Evolutionary conservation across 2,329 filamentous ascomycete species (phyloP).

Genomic region (Aspergillus nomiae): DNA sequence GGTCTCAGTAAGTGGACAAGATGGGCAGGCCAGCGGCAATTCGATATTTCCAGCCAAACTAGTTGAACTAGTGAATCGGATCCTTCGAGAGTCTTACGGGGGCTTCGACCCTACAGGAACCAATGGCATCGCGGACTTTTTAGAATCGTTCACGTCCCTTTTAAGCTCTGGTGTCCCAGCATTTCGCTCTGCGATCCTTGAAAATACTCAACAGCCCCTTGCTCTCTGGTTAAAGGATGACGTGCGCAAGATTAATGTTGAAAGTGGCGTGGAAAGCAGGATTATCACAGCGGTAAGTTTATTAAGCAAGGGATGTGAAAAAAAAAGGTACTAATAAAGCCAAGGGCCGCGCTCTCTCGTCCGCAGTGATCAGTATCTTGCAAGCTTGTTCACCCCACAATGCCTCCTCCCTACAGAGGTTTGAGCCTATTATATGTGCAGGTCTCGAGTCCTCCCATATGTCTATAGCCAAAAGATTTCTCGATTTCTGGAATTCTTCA

Average conservation of each 20-base stretch:
- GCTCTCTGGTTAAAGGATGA: conserved; percentile 39
- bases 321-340: conserved; percentile 22
- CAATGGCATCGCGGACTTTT: conserved; percentile 48
- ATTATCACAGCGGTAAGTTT: conserved; percentile 39
- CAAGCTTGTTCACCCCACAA: conserved; percentile 31
- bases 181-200: conserved; percentile 59
- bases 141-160: conserved; percentile 58
- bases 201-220: conserved; percentile 57
- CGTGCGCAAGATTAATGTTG: conserved; percentile 27
- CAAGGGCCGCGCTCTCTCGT: conserved; percentile 37
- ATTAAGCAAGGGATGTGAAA: conserved; percentile 6
- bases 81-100: conserved; percentile 60
- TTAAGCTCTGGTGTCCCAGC: conserved; percentile 52
- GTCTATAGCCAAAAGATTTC: conserved; percentile 53
- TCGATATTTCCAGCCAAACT: conserved; percentile 53
- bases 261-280: conserved; percentile 32
- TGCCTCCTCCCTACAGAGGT: conserved; percentile 49
- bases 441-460: conserved; percentile 57
- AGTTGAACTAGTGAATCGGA: conserved; percentile 60
- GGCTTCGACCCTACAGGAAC: conserved; percentile 44
- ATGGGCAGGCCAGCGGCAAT: neutral
- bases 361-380: conserved; percentile 34
- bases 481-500: conserved; percentile 69
- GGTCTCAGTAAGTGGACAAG: neutral
- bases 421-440: conserved; percentile 54